Conservation (phyloP, 805 yeast genomes). For the Metschnikowia lochheadii region DNA sequence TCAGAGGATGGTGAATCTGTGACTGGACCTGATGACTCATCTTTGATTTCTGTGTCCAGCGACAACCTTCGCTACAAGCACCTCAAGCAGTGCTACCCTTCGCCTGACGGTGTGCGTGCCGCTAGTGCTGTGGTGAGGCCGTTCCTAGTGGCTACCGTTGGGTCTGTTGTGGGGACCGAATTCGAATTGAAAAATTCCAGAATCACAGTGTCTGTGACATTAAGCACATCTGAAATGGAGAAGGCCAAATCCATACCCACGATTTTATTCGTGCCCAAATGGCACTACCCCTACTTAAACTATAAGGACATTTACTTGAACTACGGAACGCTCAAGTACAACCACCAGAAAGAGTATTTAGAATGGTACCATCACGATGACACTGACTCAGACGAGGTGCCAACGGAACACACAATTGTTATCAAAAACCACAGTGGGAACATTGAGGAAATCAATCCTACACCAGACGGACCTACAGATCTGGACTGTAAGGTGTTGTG, state of each 20-base stretch:
- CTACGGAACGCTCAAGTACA: slow-evolving; percentile 54
- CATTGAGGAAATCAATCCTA: slow-evolving; percentile 21
- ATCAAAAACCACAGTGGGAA: slow-evolving; percentile 37
- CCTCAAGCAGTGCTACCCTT: slow-evolving; percentile 33
- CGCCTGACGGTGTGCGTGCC: slow-evolving; percentile 68
- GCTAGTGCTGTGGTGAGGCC: slow-evolving; percentile 76
- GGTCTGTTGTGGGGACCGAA: slow-evolving; percentile 49
- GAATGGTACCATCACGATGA: slow-evolving; percentile 64
- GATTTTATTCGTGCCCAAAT: slow-evolving; percentile 61
- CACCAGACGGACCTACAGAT: neutral
- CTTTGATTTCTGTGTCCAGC: slow-evolving; percentile 12
- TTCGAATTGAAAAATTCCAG: slow-evolving; percentile 51
- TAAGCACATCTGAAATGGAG: neutral
- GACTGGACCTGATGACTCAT: slow-evolving; percentile 7
- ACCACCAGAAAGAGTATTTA: slow-evolving; percentile 49
- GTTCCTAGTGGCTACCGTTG: slow-evolving; percentile 60
- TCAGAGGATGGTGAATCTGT: slow-evolving; percentile 1
- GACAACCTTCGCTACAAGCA: slow-evolving; percentile 22
- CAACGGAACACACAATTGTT: slow-evolving; percentile 28
- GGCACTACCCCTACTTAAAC: slow-evolving; percentile 59
- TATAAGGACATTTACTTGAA: slow-evolving; percentile 46
- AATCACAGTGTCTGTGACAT: slow-evolving; percentile 46
- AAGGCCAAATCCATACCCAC: slow-evolving; percentile 39
- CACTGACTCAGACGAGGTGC: slow-evolving; percentile 5
- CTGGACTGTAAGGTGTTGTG: neutral